Base-by-base conservation (phyloP, 2,329 filamentous ascomycete species). In the Talaromyces sp. region DNA sequence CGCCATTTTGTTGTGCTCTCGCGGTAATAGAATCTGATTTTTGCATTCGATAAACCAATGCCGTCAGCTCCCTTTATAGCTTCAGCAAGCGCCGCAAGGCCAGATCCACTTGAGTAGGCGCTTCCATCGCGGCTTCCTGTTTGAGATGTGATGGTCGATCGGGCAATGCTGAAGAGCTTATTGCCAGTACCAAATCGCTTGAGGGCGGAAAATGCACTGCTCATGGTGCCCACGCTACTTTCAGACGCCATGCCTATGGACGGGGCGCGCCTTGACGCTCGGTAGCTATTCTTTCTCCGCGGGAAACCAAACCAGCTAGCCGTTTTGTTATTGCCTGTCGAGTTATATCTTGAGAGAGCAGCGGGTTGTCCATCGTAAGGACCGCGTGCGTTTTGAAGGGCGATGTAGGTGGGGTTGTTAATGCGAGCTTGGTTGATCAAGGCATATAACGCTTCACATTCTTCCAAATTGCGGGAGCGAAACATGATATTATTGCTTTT, bases 341-440 rank as follows among this genome's bases (percentile, higher is more conserved):
- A 78, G 66, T 81, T 82, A 27, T 80, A 76, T 15, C 78, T 79
- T 58, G 83, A 82, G 71, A 85, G 69, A 28, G 70, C 66, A 8
- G 64, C 83, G 77, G 44, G 84, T 77, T 65, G 86, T 85, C 66
- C 85, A 81, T 65, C 86, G 81, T 76, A 67, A 78, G 83, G 69
- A 62, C 73, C 81, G 63, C 91, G 79, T 82, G 96, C 78, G 79
- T 90, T 82, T 81, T 91, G 84, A 80, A 92, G 67, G 74, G 88
- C 72, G 80, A 90, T 92, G 77, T 93, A 97, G 59, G 92, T 93
- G 58, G 92, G 89, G 72, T 98, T 97, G 77, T 96, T 91, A 72
- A 96, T 90, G 55, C 95, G 89, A 22, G 93, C 88, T 63, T 90
- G 84, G 75, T 98, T 96, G 64, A 98, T 93, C 51, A 93, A 85